Percentiles rank a stretch among this genome's conserved stretches.
Evolutionary conservation across 805 yeast genomes (phyloP).

Genomic region (Zygotorulaspora sp.): DNA sequence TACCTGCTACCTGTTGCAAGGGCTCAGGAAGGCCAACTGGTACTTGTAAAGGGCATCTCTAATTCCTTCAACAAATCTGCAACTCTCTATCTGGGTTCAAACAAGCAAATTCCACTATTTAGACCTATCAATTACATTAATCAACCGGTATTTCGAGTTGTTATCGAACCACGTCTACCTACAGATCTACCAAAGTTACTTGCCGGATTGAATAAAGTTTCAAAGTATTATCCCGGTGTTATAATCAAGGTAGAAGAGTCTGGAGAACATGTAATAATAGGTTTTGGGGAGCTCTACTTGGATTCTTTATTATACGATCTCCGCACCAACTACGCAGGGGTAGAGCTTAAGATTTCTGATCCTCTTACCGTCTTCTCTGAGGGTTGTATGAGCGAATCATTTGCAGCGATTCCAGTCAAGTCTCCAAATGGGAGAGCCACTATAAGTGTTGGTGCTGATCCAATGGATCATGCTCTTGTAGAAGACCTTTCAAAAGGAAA

Average conservation of each 20-base stretch:
- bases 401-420: slow-evolving; percentile 58
- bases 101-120: slow-evolving; percentile 18
- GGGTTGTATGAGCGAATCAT: slow-evolving; percentile 61
- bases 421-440: slow-evolving; percentile 52
- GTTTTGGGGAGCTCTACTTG: slow-evolving; percentile 82
- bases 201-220: slow-evolving; percentile 61
- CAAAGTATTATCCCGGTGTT: slow-evolving; percentile 60
- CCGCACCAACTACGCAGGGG: slow-evolving; percentile 54
- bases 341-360: slow-evolving; percentile 77
- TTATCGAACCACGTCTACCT: slow-evolving; percentile 77
- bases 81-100: slow-evolving; percentile 41
- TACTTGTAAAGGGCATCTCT: slow-evolving; percentile 61
- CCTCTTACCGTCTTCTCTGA: slow-evolving; percentile 80
- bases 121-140: slow-evolving; percentile 41
- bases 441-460: slow-evolving; percentile 73
- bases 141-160: slow-evolving; percentile 68
- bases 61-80: slow-evolving; percentile 55
- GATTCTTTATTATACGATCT: slow-evolving; percentile 81
- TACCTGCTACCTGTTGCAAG: slow-evolving; percentile 53
- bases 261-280: slow-evolving; percentile 77
- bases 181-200: slow-evolving; percentile 70
- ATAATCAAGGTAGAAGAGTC: slow-evolving; percentile 76
- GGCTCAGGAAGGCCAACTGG: slow-evolving; percentile 64
- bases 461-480: slow-evolving; percentile 53
- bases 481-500: slow-evolving; percentile 21